Conservation (phyloP, 2,329 filamentous ascomycete species). For the Pseudocercospora vitis region DNA sequence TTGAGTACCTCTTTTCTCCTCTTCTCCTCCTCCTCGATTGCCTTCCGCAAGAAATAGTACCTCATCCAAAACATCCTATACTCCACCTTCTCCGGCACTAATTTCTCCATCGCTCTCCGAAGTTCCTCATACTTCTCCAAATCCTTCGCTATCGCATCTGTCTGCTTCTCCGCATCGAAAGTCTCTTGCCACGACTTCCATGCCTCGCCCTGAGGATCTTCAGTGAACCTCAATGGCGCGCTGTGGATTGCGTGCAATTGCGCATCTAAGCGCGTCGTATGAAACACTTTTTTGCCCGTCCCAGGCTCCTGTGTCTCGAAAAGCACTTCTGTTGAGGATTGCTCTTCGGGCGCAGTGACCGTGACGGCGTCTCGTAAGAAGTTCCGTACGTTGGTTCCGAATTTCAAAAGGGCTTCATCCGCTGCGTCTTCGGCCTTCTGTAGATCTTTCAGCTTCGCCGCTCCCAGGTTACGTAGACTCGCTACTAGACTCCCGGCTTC, state of each 20-base stretch:
- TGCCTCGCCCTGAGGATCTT: conserved; percentile 70
- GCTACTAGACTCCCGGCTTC: conserved; percentile 68
- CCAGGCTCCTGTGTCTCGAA: conserved; percentile 92
- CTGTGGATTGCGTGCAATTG: conserved; percentile 95
- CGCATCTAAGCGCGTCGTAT: conserved; percentile 90
- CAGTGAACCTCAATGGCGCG: conserved; percentile 74
- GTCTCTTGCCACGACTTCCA: conserved; percentile 70
- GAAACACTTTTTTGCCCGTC: conserved; percentile 85
- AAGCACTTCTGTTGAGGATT: conserved; percentile 62
- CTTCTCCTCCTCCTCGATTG: conserved; percentile 89
- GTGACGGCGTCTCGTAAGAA: conserved; percentile 89
- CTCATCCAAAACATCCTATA: conserved; percentile 90
- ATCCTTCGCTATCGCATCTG: conserved; percentile 76
- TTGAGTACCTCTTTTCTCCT: conserved; percentile 86
- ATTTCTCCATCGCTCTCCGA: conserved; percentile 84
- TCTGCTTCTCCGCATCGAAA: conserved; percentile 83
- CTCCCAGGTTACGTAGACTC: conserved; percentile 54
- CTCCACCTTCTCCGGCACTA: conserved; percentile 89
- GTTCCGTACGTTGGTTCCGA: conserved; percentile 83
- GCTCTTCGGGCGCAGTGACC: conserved; percentile 68
- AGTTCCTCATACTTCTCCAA: conserved; percentile 84
- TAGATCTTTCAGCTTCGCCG: conserved; percentile 73
- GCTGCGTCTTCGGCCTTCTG: conserved; percentile 92
- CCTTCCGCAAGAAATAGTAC: conserved; percentile 92
- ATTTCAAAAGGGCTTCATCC: conserved; percentile 89